A percentile compares a stretch with the other conserved stretches of the same genome.
Evolutionary conservation across 2,329 filamentous ascomycete genomes (phyloP).

Genomic region (Shiraia sp.): DNA sequence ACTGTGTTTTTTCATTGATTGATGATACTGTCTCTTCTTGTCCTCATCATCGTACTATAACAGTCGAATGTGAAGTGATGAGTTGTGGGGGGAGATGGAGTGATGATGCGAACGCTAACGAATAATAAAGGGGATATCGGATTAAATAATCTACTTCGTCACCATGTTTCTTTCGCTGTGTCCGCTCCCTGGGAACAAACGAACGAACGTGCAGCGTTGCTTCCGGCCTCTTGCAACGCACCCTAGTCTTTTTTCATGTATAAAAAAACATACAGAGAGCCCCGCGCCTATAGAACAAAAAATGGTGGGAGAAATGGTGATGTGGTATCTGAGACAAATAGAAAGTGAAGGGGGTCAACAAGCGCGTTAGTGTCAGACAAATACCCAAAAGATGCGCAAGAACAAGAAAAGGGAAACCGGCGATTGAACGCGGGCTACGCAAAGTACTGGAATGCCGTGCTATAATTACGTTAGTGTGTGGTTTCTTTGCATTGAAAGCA

Average conservation of each 20-base stretch:
- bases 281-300: conserved; percentile 13
- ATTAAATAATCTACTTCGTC: conserved; percentile 28
- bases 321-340: conserved; percentile 20
- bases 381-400: conserved; percentile 3
- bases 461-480: conserved; percentile 21
- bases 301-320: conserved; percentile 7
- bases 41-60: too few relatives aligned
- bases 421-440: conserved; percentile 7
- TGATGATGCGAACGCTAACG: neutral
- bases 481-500: neutral
- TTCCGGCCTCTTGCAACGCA: conserved; percentile 8
- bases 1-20: too few relatives aligned
- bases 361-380: conserved; percentile 10
- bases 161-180: conserved; percentile 4
- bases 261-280: conserved; percentile 8
- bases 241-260: conserved; percentile 12
- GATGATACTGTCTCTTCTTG: too few relatives aligned
- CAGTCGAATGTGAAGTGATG: neutral
- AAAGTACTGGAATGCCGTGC: conserved; percentile 37
- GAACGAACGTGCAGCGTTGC: conserved; percentile 12
- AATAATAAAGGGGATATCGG: conserved; percentile 12
- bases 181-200: neutral
- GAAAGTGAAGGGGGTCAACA: conserved; percentile 1
- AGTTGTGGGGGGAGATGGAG: neutral
- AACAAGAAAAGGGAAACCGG: neutral